phyloP scores from a whole-genome alignment of 257 asterid species.

The Nicotiana sylvestris region DNA sequence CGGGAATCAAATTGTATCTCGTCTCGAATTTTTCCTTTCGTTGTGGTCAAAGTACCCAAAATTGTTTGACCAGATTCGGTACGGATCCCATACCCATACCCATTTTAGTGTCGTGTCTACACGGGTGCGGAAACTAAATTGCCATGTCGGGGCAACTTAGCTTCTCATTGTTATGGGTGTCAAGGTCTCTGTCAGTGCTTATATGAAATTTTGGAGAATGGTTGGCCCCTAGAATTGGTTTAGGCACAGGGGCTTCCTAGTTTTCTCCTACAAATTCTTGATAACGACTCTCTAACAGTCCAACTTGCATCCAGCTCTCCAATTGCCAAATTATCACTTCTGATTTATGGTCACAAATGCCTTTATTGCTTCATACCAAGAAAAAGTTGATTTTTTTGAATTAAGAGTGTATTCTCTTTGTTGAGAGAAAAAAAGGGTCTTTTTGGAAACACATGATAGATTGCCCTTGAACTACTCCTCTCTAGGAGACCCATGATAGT shows the following conservation, averaged over 20 bases:
- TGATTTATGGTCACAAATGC: background rate
- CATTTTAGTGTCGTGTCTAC: too few relatives aligned
- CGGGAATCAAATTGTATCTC: too few relatives aligned
- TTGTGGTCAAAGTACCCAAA: too few relatives aligned
- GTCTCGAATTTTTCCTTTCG: too few relatives aligned
- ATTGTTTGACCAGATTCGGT: too few relatives aligned
- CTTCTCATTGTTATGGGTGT: background rate
- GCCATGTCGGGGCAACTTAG: too few relatives aligned
- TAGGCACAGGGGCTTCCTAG: background rate
- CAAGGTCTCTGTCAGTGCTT: background rate
- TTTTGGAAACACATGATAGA: background rate
- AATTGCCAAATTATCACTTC: slow-evolving; percentile 6
- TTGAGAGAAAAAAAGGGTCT: background rate
- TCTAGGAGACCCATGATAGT: too few relatives aligned
- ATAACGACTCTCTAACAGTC: too few relatives aligned
- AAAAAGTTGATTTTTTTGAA: background rate
- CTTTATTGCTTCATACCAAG: background rate
- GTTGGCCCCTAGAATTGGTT: background rate
- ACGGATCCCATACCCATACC: too few relatives aligned
- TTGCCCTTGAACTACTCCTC: too few relatives aligned
- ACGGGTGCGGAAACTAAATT: too few relatives aligned
- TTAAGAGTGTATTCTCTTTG: background rate
- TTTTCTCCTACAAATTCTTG: background rate
- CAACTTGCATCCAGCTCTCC: background rate
- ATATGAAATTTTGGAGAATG: background rate